phyloP scores from a whole-genome alignment of 140 eudicot genomes.

The Anethum foeniculum region DNA sequence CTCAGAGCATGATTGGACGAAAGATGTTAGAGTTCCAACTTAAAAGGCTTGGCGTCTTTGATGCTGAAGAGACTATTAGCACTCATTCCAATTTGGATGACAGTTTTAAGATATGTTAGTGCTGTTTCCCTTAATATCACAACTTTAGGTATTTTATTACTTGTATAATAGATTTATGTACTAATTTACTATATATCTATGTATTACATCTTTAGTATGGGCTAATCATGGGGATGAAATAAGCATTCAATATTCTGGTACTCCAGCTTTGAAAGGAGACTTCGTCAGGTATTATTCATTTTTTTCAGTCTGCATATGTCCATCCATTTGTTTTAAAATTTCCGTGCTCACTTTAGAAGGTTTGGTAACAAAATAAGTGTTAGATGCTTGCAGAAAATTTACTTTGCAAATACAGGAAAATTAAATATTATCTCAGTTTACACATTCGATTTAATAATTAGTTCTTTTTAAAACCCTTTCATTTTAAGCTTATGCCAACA shows the following conservation, averaged over 20 bases:
- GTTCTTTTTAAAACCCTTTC: background rate
- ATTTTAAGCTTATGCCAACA: background rate
- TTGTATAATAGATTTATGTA: background rate
- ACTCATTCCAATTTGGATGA: constrained; percentile 70
- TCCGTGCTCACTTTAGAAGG: background rate
- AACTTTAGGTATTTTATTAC: background rate
- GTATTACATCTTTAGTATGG: constrained; percentile 23
- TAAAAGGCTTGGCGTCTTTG: constrained; percentile 77
- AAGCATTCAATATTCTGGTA: constrained; percentile 51
- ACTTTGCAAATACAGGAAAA: background rate
- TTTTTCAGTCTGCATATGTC: background rate
- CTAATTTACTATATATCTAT: background rate
- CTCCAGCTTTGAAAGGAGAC: constrained; percentile 44
- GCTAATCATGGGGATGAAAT: constrained; percentile 61
- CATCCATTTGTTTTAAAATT: background rate
- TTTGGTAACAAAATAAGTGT: no score
- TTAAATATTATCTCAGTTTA: background rate
- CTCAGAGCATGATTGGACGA: constrained; percentile 89
- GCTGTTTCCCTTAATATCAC: background rate
- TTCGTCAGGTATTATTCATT: constrained; percentile 34
- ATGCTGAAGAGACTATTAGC: constrained; percentile 60
- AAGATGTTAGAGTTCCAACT: constrained; percentile 90
- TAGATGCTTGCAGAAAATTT: background rate
- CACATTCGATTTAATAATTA: background rate
- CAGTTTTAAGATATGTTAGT: constrained; percentile 58